Evolutionary conservation across 139 green algal species (phyloP).

Genomic region (Chlamydomonas asymmetrica): DNA sequence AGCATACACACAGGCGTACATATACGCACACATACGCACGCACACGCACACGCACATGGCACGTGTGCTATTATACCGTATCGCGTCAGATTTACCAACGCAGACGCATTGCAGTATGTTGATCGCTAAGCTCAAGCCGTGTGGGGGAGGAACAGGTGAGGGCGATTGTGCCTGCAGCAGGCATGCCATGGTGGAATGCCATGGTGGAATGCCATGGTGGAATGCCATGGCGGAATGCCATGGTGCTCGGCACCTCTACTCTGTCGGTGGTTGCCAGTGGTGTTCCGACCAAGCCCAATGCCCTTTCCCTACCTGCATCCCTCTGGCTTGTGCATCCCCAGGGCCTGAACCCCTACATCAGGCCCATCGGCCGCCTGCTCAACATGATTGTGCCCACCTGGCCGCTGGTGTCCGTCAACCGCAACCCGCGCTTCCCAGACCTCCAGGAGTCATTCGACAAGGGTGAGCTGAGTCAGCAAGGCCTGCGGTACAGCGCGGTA

Average conservation of each 20-base stretch:
- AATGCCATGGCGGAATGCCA: neutral
- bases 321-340: neutral
- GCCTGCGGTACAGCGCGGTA: too few relatives aligned
- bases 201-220: neutral
- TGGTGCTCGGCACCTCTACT: neutral
- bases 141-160: neutral
- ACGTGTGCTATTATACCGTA: neutral
- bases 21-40: neutral
- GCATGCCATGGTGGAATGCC: neutral
- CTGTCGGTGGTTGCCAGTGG: neutral
- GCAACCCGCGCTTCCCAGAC: slow-evolving; percentile 26
- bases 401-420: neutral
- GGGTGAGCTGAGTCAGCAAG: slow-evolving; percentile 23
- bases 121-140: too few relatives aligned
- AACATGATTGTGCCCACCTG: neutral
- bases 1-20: neutral
- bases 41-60: neutral
- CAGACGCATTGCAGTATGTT: neutral
- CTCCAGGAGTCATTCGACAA: slow-evolving; percentile 38
- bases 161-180: neutral
- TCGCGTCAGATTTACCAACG: too few relatives aligned
- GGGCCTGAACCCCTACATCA: slow-evolving; percentile 38
- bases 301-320: neutral
- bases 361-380: slow-evolving; percentile 8
- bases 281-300: neutral